phyloP scores from a whole-genome alignment of 768 basidiomycete species.

The Mycena latifolia region DNA sequence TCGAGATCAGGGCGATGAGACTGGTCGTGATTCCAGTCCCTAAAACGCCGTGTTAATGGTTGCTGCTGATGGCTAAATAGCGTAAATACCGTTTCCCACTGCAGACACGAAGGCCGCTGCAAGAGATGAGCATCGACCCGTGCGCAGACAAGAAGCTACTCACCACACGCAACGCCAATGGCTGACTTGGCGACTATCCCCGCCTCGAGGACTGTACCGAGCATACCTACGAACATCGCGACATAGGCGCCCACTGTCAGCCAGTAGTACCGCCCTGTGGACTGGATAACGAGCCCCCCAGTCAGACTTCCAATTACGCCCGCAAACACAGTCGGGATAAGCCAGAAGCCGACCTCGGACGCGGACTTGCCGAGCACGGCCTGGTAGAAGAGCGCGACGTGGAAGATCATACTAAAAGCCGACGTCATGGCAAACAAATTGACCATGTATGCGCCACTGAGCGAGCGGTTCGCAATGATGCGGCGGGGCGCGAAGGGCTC shows the following conservation, averaged over 20 bases:
- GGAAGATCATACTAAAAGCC: conserved; percentile 61
- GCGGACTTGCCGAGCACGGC: conserved; percentile 64
- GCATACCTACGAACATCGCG: conserved; percentile 52
- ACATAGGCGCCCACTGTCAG: conserved; percentile 60
- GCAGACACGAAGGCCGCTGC: conserved; percentile 26
- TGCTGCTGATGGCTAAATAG: neutral
- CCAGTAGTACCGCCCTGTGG: conserved; percentile 68
- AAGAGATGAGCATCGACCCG: neutral
- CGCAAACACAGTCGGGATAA: conserved; percentile 62
- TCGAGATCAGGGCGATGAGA: conserved; percentile 71
- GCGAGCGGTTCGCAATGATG: conserved; percentile 62
- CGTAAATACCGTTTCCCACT: conserved; percentile 52
- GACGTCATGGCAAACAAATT: conserved; percentile 69
- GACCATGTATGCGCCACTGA: conserved; percentile 68
- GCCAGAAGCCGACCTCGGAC: conserved; percentile 62
- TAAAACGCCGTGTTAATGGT: conserved; percentile 33
- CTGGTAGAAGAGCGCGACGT: conserved; percentile 69
- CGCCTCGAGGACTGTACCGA: conserved; percentile 52
- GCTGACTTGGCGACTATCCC: conserved; percentile 53
- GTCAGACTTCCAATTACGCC: conserved; percentile 62
- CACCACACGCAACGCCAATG: conserved; percentile 56
- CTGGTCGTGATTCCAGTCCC: conserved; percentile 68
- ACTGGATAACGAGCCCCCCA: conserved; percentile 68
- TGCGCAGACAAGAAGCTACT: conserved; percentile 14
- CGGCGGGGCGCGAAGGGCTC: conserved; percentile 72